Percentiles rank a stretch among this genome's conserved stretches.
phyloP scores from a whole-genome alignment of 2,329 filamentous ascomycete species.

The Ascochyta clinopodiicola region DNA sequence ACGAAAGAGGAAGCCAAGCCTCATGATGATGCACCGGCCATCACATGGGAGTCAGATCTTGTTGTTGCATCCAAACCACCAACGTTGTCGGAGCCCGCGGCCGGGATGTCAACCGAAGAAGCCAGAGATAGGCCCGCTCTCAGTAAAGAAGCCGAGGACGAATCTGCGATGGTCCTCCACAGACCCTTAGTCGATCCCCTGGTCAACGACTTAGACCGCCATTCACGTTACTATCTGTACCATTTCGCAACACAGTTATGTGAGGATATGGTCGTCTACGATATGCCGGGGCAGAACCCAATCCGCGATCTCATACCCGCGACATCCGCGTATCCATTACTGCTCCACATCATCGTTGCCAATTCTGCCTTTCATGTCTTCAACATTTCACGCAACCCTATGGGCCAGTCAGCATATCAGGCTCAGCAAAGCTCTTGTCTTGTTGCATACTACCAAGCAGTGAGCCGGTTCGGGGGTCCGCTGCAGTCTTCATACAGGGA shows the following conservation, averaged over 20 bases:
- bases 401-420: constrained; percentile 43
- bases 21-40: constrained; percentile 23
- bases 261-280: constrained; percentile 61
- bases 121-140: constrained; percentile 1
- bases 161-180: constrained; percentile 39
- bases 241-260: constrained; percentile 60
- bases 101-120: background rate
- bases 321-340: constrained; percentile 52
- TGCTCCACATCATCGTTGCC: constrained; percentile 56
- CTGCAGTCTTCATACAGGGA: constrained; percentile 42
- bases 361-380: constrained; percentile 58
- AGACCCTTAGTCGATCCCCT: constrained; percentile 61
- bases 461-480: constrained; percentile 49
- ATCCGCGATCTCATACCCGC: constrained; percentile 57
- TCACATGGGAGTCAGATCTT: constrained; percentile 28
- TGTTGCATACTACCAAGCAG: constrained; percentile 43
- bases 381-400: constrained; percentile 47
- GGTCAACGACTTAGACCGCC: constrained; percentile 59
- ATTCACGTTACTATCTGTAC: constrained; percentile 55
- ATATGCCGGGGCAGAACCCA: constrained; percentile 54
- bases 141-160: constrained; percentile 12
- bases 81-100: constrained; percentile 1
- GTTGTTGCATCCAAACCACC: constrained; percentile 11
- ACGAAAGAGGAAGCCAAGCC: constrained; percentile 36
- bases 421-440: constrained; percentile 40